Evolutionary conservation across 2,329 filamentous ascomycete species (phyloP), one percentile per base, ranked within the genome.

Genomic region (Venturia effusa): DNA sequence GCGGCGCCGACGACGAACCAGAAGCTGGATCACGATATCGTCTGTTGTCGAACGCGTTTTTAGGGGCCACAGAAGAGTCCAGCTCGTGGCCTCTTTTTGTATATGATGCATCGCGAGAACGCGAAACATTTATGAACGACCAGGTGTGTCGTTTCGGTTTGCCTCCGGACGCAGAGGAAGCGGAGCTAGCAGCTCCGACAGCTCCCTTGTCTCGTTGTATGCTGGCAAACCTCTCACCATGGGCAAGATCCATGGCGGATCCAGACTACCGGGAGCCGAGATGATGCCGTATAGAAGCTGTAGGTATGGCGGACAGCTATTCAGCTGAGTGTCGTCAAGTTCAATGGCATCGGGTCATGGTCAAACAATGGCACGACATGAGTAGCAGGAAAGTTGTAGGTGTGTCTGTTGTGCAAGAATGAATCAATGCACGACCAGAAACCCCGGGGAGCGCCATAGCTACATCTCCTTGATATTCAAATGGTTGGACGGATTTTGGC

Each of bases 81-180:
- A 11, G 51, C 51, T 57, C 51, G 27, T 30, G 51, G 34, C 51
- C 4, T 57, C 51, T 57, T 30, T 57, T 34, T 34, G 51, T 3
- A 34, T n/a, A 17, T 19, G 51, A 19, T 15, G 27, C 27, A 19
- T 57, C 51, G 51, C 27, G 51, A n/a, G 27, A 32, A 1, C 5
- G 27, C 30, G 51, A 57, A 34, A 57, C 51, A 34, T 57, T 57
- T 57, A 57, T 57, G 17, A 57, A 57, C 27, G 51, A 57, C 51
- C 51, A 57, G 30, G 27, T 34, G 17, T 10, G 51, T 57, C 51
- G 51, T 57, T 57, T 34, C 51, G 24, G 7, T 34, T 22, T 57
- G 51, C 15, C 15, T 17, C 51, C 51, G 51, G 51, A 57, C 51
- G 2, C 27, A n/a, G 11, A 13, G 11, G 30, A 57, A 22, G 27